Conservation (phyloP, 768 basidiomycete genomes). For the Coprinopsis cinerea region DNA sequence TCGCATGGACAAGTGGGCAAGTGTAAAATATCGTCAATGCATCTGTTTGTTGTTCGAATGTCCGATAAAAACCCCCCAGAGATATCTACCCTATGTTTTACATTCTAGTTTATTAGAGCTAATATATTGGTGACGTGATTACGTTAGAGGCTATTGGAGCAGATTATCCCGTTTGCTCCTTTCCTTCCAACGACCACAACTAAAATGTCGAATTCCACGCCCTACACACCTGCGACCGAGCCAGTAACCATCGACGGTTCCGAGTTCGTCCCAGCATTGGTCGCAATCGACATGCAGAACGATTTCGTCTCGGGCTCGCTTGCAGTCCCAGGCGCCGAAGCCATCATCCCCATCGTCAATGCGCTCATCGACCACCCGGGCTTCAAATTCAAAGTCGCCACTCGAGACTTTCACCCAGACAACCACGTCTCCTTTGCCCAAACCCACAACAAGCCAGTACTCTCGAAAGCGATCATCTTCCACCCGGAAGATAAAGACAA, state of each 20-base stretch:
- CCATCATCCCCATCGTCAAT: slow-evolving; percentile 52
- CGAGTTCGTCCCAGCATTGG: slow-evolving; percentile 43
- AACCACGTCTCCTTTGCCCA: slow-evolving; percentile 67
- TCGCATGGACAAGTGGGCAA: neutral
- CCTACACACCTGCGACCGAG: slow-evolving; percentile 11
- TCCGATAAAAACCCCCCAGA: neutral
- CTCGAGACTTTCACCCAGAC: slow-evolving; percentile 53
- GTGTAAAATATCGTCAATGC: neutral
- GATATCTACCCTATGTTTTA: neutral
- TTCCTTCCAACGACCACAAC: neutral
- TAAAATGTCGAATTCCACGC: slow-evolving; percentile 12
- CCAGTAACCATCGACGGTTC: slow-evolving; percentile 1
- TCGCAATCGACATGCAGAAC: slow-evolving; percentile 78
- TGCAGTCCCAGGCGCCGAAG: slow-evolving; percentile 56
- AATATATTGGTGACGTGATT: too few species aligned
- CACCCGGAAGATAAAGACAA: slow-evolving; percentile 32
- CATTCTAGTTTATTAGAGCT: too few species aligned
- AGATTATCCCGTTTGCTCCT: neutral
- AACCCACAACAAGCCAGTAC: slow-evolving; percentile 34
- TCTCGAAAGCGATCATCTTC: slow-evolving; percentile 36
- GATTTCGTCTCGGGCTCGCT: slow-evolving; percentile 78
- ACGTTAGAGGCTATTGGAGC: neutral
- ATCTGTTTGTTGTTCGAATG: too few species aligned
- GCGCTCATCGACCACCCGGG: slow-evolving; percentile 47
- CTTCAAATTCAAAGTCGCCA: slow-evolving; percentile 45